Evolutionary conservation across 2,329 filamentous ascomycete genomes (phyloP), one percentile per base, ranked within the genome.

Genomic region (Leptodontidium sp.): DNA sequence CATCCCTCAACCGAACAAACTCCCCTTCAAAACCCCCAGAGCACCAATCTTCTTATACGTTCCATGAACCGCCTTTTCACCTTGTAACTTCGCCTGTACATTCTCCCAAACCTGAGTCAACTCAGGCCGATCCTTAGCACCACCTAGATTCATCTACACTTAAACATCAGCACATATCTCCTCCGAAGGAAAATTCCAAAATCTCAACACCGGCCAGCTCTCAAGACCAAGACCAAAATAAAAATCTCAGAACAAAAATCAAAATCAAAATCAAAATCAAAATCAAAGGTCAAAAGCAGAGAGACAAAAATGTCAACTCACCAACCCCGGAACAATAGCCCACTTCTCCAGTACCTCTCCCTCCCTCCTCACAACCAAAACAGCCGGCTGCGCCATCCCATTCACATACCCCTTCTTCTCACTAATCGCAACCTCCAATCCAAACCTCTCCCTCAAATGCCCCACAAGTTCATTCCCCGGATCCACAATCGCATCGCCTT

Each of bases 371-470:
- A 66, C 12, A 29, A 71, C 67, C n/a, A 71, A 35, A 2, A 71
- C 62, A 7, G 58, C 68, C 14, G 70, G 67, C 59, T 71, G 70
- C 9, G 70, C 68, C 70, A 71, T 66, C 15, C 70, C 67, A n/a
- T 64, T 24, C 52, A 38, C 26, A 67, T 71, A 70, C 12, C 70
- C 70, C 38, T 70, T 70, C 66, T 67, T 70, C 62, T 71, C 70
- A 4, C 38, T 61, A 21, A 70, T 65, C 8, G 67, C 68, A 0
- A 71, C 55, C 45, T 68, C 65, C 11, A 70, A 7, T 26, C 21
- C 38, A 1, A 26, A 53, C 8, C 50, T 63, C 43, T 38, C 35
- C 32, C 53, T 66, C 40, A 71, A 47, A 5, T 61, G 32, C n/a
- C 21, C 40, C 14, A 64, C 68, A 1, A 70, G 38, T 6, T 38